These are phyloP conservation scores for Fistulifera solaris DNA, from an alignment of 108 stramenopile species.

Conservation along the genomic window DNA sequence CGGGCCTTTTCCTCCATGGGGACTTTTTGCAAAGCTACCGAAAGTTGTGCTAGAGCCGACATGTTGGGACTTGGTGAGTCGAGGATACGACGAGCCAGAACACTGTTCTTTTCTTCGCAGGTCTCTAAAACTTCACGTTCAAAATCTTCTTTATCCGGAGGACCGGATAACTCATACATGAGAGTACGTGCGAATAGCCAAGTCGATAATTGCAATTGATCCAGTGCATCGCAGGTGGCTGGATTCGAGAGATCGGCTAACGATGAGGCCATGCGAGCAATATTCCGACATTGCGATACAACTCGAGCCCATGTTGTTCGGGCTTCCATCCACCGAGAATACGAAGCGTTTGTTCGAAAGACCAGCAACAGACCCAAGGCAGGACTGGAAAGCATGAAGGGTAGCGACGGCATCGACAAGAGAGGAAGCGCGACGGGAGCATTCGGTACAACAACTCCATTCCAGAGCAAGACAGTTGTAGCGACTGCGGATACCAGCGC, in stretches of 20 bases:
- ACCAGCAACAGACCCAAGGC: slow-evolving; percentile 57
- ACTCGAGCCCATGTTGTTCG: slow-evolving; percentile 47
- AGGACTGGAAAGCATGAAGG: slow-evolving; percentile 48
- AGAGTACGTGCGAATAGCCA: slow-evolving; percentile 34
- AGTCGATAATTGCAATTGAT: slow-evolving; percentile 26
- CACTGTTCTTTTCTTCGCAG: not conserved
- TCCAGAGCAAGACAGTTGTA: slow-evolving; percentile 6
- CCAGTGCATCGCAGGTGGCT: slow-evolving; percentile 1
- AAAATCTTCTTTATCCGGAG: slow-evolving; percentile 32
- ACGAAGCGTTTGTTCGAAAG: slow-evolving; percentile 62
- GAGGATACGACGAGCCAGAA: slow-evolving; percentile 4
- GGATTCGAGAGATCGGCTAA: not conserved
- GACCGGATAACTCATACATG: slow-evolving; percentile 32
- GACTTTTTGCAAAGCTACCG: slow-evolving; percentile 22
- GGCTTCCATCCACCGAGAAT: slow-evolving; percentile 49
- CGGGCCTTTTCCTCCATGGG: slow-evolving; percentile 30
- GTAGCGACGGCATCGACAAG: slow-evolving; percentile 36
- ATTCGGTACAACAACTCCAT: slow-evolving; percentile 1
- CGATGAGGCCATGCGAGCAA: slow-evolving; percentile 7
- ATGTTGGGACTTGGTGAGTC: slow-evolving; percentile 21
- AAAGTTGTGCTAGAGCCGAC: slow-evolving; percentile 32
- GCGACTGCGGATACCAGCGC: slow-evolving; percentile 5
- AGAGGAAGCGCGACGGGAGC: slow-evolving; percentile 15
- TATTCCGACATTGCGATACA: slow-evolving; percentile 24
- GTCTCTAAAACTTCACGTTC: slow-evolving; percentile 3